Percentiles rank a stretch among this genome's conserved stretches.
phyloP scores from a whole-genome alignment of 2,329 filamentous ascomycete genomes.

The Colletotrichum horii region DNA sequence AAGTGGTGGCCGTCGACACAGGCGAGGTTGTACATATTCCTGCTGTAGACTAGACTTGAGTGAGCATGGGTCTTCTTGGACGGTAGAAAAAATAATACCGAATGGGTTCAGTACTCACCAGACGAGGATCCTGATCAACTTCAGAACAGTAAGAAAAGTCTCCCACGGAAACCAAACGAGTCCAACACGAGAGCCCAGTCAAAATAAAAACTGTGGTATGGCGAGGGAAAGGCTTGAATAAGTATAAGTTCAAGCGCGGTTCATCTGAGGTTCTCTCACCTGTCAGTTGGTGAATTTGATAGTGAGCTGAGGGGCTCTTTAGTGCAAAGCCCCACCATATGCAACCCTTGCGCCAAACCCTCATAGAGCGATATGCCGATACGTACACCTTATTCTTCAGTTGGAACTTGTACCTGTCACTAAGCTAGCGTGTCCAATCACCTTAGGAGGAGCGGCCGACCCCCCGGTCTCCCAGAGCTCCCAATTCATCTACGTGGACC shows the following conservation, averaged over 20 bases:
- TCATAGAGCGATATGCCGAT: background rate
- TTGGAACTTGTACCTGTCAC: background rate
- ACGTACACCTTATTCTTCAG: background rate
- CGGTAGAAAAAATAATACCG: background rate
- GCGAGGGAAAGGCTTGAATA: background rate
- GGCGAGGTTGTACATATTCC: constrained; percentile 46
- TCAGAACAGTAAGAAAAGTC: background rate
- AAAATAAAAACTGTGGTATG: background rate
- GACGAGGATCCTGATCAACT: background rate
- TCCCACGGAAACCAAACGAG: background rate
- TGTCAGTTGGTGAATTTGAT: background rate
- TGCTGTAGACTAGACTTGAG: background rate
- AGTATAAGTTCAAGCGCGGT: background rate
- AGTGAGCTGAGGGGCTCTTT: background rate
- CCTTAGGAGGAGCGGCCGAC: background rate
- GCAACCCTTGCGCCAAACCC: background rate
- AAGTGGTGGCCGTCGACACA: constrained; percentile 45
- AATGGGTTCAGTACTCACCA: background rate
- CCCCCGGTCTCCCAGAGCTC: background rate
- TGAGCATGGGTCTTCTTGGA: constrained; percentile 1
- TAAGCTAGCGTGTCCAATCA: constrained; percentile 3
- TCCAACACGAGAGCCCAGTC: background rate
- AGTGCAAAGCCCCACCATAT: background rate
- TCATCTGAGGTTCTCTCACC: background rate
- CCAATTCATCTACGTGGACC: constrained; percentile 21